Base-by-base conservation (phyloP, 345 rosid genomes). In the Toxicodendron radicans region DNA sequence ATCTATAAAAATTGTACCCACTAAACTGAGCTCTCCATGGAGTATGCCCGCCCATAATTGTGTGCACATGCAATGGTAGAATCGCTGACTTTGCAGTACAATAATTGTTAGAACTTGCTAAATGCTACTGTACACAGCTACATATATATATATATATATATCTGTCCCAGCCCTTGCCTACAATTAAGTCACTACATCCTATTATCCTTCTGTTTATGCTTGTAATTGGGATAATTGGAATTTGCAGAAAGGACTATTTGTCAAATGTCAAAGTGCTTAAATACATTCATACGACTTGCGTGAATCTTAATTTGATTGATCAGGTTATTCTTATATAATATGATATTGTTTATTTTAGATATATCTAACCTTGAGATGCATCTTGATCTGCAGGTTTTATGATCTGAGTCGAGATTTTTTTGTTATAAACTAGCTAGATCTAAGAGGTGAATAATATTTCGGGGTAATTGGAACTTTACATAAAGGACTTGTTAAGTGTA, bases 81-180 rank as follows among this genome's bases (percentile, higher is more conserved):
- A 11, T 53, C 46, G 48, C 49, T 69, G 20, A 69, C 35, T 21
- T 56, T 21, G 73, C 54, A 58, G 63, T 23, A 7, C 27, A 58
- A 24, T 58, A 58, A 58, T 27, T 41, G 7, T 14, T 58, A 58
- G 64, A 58, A 70, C 32, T 35, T 58, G 43, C 65, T 58, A 70
- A 41, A 41, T 70, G 17, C 56, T 70, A 58, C 54, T 43, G 52
- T 56, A 58, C 65, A 24, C 53, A 58, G 63, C 53, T 70, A n/a
- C n/a, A n/a, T n/a, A n/a, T n/a, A n/a, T n/a, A n/a, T n/a, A n/a
- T n/a, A n/a, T n/a, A 10, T 24, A 10, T 65, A 45, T 65, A 27
- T 65, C 18, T 45, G 54, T 46, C 69, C 54, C 13, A 48, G 1
- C 21, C 70, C 38, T 66, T 32, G n/a, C 57, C 70, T 48, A 24